Conservation (phyloP, 163 green algal genomes). For the Trebouxiophyceae sp. region DNA sequence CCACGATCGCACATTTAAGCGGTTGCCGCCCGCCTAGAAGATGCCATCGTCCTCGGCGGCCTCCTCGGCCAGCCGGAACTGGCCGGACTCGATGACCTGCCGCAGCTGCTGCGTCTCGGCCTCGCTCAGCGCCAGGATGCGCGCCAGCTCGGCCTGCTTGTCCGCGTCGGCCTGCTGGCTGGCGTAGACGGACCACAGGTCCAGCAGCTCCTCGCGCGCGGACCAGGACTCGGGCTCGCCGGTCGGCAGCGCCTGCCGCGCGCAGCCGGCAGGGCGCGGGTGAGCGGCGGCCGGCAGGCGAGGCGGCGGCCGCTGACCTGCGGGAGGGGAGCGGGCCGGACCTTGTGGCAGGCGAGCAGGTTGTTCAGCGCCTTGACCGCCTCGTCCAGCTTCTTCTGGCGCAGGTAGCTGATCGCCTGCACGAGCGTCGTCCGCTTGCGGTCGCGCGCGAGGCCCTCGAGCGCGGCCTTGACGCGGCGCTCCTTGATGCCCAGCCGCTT, state of each 20-base stretch:
- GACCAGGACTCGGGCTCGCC: conserved; percentile 31
- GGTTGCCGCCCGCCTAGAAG: too few relatives aligned
- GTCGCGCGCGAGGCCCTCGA: conserved; percentile 47
- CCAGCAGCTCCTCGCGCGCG: conserved; percentile 37
- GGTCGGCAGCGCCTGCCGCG: conserved; percentile 24
- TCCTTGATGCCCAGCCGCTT: conserved; percentile 62
- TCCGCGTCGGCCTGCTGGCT: conserved; percentile 18
- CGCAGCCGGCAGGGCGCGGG: not conserved
- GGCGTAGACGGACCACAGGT: conserved; percentile 46
- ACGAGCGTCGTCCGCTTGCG: conserved; percentile 46
- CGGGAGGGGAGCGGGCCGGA: not conserved
- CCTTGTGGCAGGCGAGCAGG: conserved; percentile 40
- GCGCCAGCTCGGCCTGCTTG: conserved; percentile 34
- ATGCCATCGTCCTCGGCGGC: conserved; percentile 27
- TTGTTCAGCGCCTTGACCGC: conserved; percentile 50
- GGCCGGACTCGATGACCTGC: conserved; percentile 20
- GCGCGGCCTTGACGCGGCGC: conserved; percentile 35
- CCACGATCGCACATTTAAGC: too few relatives aligned
- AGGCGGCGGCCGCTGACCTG: not conserved
- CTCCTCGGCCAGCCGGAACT: conserved; percentile 34
- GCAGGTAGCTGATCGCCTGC: conserved; percentile 43
- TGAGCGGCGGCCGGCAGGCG: not conserved
- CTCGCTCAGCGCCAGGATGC: conserved; percentile 33
- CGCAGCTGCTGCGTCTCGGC: conserved; percentile 26
- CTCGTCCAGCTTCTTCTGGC: conserved; percentile 39